Evolutionary conservation across 2,329 filamentous ascomycete species (phyloP), one percentile per base, ranked within the genome.

Genomic region (Purpureocillium lavendulum): DNA sequence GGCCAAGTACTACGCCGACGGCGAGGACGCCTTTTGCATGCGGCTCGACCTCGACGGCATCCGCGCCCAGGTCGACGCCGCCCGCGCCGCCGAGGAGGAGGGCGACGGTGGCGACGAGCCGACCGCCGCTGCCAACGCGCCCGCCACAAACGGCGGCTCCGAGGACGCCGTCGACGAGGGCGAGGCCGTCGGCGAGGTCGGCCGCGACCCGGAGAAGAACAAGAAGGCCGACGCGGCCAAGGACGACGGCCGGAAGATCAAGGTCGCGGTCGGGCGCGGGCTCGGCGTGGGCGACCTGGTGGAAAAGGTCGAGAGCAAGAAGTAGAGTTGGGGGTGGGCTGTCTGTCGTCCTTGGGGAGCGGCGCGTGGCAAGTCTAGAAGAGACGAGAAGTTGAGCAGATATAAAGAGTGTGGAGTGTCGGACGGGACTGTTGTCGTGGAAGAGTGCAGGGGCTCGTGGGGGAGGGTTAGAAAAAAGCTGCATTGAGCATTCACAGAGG

Each of bases 11-110:
- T 98, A 98, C 60, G 92, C 92, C 42, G 92, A 98, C 61, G 90
- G 90, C 44, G 92, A 98, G 68, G 87, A 98, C 67, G 92, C 92
- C 30, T 95, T 81, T 59, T 85, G 80, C 57, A 98, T 98, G 92
- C 82, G 81, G 46, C 84, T 95, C 60, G 84, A 97, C 55, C 73
- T 98, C 33, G 67, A 75, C 43, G 69, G 72, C 49, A 71, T 84
- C 57, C 61, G 68, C 45, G 65, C 68, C 42, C 64, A 67, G 55
- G 54, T 68, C 39, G 46, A 49, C 14, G 45, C 47, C 12, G 52
- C 45, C 40, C 55, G 70, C 51, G 70, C 72, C 51, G 71, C 68
- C 1, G 70, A 56, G 18, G 52, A 49, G 7, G 51, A 50, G n/a
- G 52, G 48, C 9, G 55, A 54, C 7, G 39, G 40, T 2, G 47